phyloP scores from a whole-genome alignment of 1,284 basidiomycete species.

The Pseudomicrostroma phylloplanum region DNA sequence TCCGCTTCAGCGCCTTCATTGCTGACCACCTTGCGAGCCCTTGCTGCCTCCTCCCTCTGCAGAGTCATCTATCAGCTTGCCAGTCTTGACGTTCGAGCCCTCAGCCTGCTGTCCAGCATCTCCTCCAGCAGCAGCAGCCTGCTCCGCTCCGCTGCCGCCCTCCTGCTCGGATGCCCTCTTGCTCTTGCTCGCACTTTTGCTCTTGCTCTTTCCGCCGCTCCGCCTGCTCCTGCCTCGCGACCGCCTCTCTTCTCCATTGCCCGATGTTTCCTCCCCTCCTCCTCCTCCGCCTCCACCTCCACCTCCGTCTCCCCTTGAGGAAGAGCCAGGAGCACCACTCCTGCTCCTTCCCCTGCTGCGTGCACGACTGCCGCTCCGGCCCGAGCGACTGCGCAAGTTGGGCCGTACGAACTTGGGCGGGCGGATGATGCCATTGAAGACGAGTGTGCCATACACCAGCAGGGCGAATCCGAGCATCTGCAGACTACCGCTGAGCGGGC shows the following conservation, averaged over 20 bases:
- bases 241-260: no score
- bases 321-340: no score
- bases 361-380: not conserved
- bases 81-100: no score
- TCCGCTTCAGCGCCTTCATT: no score
- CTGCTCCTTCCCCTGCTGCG: no score
- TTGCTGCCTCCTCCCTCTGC: no score
- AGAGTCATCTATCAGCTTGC: no score
- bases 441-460: slow-evolving; percentile 66
- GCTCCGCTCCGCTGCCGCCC: not conserved
- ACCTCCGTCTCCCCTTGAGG: no score
- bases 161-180: not conserved
- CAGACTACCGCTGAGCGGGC: slow-evolving; percentile 73
- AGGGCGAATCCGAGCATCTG: slow-evolving; percentile 84
- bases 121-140: not conserved
- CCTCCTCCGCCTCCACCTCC: no score
- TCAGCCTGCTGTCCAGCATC: no score
- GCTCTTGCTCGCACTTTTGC: not conserved
- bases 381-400: not conserved
- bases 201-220: not conserved
- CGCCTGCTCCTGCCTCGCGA: not conserved
- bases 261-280: no score
- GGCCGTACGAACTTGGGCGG: slow-evolving; percentile 24
- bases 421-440: slow-evolving; percentile 44
- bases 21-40: no score